These are phyloP conservation scores for Coix lacrymajobi DNA, from an alignment of 176 grass and related monocot species.

Conservation along the genomic window DNA sequence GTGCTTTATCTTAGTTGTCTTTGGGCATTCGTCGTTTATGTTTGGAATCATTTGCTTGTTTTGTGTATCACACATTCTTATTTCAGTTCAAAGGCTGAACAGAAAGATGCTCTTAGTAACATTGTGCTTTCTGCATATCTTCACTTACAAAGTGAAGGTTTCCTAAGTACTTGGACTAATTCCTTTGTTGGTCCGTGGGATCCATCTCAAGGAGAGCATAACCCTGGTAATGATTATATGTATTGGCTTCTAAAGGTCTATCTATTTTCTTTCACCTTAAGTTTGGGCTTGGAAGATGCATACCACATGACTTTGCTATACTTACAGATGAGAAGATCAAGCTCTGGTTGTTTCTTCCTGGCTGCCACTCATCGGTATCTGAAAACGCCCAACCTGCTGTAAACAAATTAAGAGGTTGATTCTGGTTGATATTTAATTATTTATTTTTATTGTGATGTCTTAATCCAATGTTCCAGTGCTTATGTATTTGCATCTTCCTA, in stretches of 20 bases:
- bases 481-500: slow-evolving; percentile 21
- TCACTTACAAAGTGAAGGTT: slow-evolving; percentile 83
- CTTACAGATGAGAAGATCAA: slow-evolving; percentile 97
- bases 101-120: slow-evolving; percentile 82
- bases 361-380: slow-evolving; percentile 61
- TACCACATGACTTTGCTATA: background rate
- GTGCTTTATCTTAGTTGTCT: slow-evolving; percentile 7
- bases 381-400: slow-evolving; percentile 67
- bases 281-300: slow-evolving; percentile 25
- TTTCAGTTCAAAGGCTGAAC: slow-evolving; percentile 86
- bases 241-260: background rate
- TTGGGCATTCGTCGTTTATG: slow-evolving; percentile 28
- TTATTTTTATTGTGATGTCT: background rate
- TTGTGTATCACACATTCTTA: slow-evolving; percentile 11
- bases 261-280: background rate
- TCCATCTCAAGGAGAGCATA: slow-evolving; percentile 96
- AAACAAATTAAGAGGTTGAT: slow-evolving; percentile 89
- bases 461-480: slow-evolving; percentile 22
- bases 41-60: slow-evolving; percentile 32
- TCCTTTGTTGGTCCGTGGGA: slow-evolving; percentile 99
- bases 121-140: slow-evolving; percentile 70
- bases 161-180: slow-evolving; percentile 90
- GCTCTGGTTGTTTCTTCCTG: slow-evolving; percentile 97
- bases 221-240: slow-evolving; percentile 64
- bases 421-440: slow-evolving; percentile 8